Percentiles rank a stretch among this genome's conserved stretches.
phyloP scores from a whole-genome alignment of 139 green algal species.

The Marvania coccoides region DNA sequence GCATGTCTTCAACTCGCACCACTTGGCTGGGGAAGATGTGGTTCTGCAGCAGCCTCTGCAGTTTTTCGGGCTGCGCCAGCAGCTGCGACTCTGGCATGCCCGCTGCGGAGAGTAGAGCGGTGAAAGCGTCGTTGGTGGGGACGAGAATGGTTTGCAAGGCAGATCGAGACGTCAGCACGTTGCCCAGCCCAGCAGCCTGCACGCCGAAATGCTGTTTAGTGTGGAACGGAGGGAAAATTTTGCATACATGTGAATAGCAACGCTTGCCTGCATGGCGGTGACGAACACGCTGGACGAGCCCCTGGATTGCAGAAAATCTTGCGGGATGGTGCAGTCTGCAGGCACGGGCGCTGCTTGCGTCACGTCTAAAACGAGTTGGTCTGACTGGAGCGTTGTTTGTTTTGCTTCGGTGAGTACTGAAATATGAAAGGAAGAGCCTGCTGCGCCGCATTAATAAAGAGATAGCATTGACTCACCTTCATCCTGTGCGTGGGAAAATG shows the following conservation, averaged over 20 bases:
- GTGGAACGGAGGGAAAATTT: not conserved
- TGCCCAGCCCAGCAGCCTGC: not conserved
- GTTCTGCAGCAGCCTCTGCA: not conserved
- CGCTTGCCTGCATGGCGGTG: not conserved
- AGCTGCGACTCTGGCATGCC: not conserved
- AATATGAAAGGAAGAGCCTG: too few species aligned
- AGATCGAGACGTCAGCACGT: not conserved
- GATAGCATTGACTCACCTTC: too few species aligned
- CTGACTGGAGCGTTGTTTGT: too few species aligned
- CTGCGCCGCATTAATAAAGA: too few species aligned
- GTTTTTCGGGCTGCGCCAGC: not conserved
- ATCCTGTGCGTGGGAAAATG: too few species aligned
- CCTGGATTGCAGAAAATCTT: not conserved
- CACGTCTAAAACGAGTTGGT: too few species aligned
- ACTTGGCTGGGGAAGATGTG: not conserved
- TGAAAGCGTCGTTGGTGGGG: conserved; percentile 1
- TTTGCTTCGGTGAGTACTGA: too few species aligned
- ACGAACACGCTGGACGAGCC: not conserved
- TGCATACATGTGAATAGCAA: not conserved
- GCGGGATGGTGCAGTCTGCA: not conserved
- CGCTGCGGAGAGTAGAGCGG: not conserved
- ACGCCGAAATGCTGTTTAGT: too few species aligned
- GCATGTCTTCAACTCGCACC: not conserved
- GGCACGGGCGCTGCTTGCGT: not conserved
- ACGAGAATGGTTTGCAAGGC: not conserved